Evolutionary conservation across 371 early-diverging fungal species (phyloP), one percentile per base, ranked within the genome.

Genomic region (Entomophthora muscae): DNA sequence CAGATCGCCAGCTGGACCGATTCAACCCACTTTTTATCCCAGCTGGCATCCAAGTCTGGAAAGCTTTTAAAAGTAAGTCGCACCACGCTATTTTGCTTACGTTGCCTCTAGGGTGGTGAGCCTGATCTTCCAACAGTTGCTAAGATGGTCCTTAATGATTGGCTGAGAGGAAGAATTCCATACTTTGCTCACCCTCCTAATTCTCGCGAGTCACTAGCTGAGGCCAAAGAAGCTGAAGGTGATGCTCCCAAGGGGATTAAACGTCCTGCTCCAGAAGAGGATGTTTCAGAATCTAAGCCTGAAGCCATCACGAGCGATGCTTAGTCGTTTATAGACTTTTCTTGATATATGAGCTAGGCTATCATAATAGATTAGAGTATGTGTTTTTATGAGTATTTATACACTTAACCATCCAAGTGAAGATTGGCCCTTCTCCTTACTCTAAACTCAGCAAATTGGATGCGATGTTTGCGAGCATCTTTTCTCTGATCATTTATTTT

Each of bases 101-200:
- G n/a, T n/a, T n/a, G n/a, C 1, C 30, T 13, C 2, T 53, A 73
- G 81, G 96, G 96, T 66, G 98, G 93, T 30, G 96, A 96, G 66
- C 89, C 98, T 28, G 95, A 99, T 77, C 62, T 95, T 26, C 78
- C 82, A 59, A 85, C 90, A n/a, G 93, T 93, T 17, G 82, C 96
- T 52, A 97, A 96, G 72, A 97, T 94, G 90, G 86, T 99, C 3
- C 77, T 99, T 64, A 93, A 97, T 76, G 99, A 99, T 75, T 99
- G 96, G 97, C 76, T 97, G 59, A 83, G 98, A 63, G 99, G 99
- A 57, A 91, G 94, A 72, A 92, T 99, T 69, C 98, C 98, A 24
- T 99, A 85, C 80, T 98, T 85, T 73, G 81, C 82, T 0, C 73
- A 84, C 23, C 98, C 98, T 53, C 93, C 97, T 32, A 63, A 63